phyloP scores from a whole-genome alignment of 176 grass and related monocot genomes.

The Aegilops umbellulata region DNA sequence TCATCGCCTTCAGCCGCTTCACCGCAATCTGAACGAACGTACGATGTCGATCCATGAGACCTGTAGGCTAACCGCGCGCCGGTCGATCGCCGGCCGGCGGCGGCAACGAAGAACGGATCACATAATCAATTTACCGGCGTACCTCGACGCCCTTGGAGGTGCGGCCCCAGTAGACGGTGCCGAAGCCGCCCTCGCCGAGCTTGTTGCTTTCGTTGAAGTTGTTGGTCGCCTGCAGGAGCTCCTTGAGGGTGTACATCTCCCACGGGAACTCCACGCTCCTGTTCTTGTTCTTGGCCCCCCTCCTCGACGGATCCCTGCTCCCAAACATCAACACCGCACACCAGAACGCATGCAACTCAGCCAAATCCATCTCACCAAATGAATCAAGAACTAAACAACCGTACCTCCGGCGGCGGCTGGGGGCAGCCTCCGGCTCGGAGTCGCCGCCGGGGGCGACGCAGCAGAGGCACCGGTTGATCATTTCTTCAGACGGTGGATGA shows the following conservation, averaged over 20 bases:
- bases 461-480: slow-evolving; percentile 53
- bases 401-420: slow-evolving; percentile 19
- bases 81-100: background rate
- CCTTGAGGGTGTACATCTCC: slow-evolving; percentile 72
- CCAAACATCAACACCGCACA: background rate
- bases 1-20: slow-evolving; percentile 73
- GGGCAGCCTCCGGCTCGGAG: slow-evolving; percentile 8
- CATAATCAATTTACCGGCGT: background rate
- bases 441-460: slow-evolving; percentile 38
- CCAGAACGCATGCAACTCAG: background rate
- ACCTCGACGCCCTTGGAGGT: slow-evolving; percentile 60
- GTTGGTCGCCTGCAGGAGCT: slow-evolving; percentile 58
- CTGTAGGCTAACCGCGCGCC: background rate
- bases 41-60: background rate
- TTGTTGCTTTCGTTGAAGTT: slow-evolving; percentile 67
- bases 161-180: slow-evolving; percentile 63
- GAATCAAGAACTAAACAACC: background rate
- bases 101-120: background rate
- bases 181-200: slow-evolving; percentile 80
- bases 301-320: slow-evolving; percentile 18
- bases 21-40: slow-evolving; percentile 47
- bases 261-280: slow-evolving; percentile 60
- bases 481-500: background rate
- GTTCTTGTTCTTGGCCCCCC: slow-evolving; percentile 24
- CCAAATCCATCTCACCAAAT: background rate